Base-by-base conservation (phyloP, 2,329 filamentous ascomycete genomes). In the Aspergillus fumigatiaffinis region DNA sequence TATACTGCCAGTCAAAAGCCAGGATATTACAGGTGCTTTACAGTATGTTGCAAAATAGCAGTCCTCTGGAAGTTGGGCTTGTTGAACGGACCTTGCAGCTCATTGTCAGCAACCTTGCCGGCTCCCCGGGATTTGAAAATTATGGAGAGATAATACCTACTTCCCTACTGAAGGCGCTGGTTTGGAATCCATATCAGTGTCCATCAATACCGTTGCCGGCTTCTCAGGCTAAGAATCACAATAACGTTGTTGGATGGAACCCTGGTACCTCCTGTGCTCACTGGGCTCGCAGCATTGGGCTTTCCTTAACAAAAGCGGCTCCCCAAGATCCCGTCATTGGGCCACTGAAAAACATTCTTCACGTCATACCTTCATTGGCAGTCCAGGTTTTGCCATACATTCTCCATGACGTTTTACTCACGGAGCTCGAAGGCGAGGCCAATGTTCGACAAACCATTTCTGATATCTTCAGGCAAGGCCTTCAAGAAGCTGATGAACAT, bases 351-450 rank as follows among this genome's bases (percentile, higher is more conserved):
- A 83, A 84, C 4, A 82, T 94, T 42, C 77, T 97, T 4, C 73
- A 78, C 12, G 80, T 82, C 12, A 84, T 93, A 26, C 81, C 84
- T 44, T 83, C 84, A 0, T 86, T 97, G 68, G 88, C 92, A 0
- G 83, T 87, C 59, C 83, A 86, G 46, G 80, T 91, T 0, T 87
- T 97, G 51, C 92, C 92, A 0, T 95, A 90, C 63, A 83, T 97
- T 53, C 78, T 96, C 3, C 95, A 99, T 73, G 79, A 96, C 46
- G 86, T 92, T 17, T 80, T 99, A 0, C 77, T 86, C 1, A 82
- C 84, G 44, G 87, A 93, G 66, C 74, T 83, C n/a, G 82, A 88
- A 28, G 80, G 81, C 42, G 82, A 86, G 28, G 82, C 85, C 60
- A 76, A 73, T 1, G 76, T 86, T 32, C 88, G 87, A 55, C 79